These are phyloP conservation scores for Pythium aphanidermatum DNA, from an alignment of 352 stramenopile species.

Conservation along the genomic window DNA sequence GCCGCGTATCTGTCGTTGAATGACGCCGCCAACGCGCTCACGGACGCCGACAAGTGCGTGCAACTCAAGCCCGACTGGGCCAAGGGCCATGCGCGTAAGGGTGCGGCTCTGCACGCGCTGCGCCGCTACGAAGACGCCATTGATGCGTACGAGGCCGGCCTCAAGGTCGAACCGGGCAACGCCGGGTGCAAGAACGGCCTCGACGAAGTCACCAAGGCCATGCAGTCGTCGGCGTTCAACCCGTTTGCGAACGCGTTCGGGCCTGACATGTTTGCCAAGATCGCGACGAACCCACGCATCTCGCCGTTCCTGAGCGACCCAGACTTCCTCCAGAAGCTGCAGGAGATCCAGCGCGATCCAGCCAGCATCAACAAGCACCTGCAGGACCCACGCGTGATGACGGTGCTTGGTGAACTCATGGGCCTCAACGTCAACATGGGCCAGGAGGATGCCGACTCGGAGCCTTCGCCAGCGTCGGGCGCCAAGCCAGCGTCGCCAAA, in stretches of 20 bases:
- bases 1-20: constrained; percentile 96
- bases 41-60: constrained; percentile 97
- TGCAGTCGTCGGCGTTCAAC: constrained; percentile 69
- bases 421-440: constrained; percentile 76
- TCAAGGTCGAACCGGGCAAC: constrained; percentile 92
- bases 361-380: constrained; percentile 74
- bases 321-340: constrained; percentile 78
- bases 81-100: constrained; percentile 98
- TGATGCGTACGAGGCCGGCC: constrained; percentile 75
- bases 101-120: constrained; percentile 95
- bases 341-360: constrained; percentile 73
- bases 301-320: constrained; percentile 89
- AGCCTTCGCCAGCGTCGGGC: constrained; percentile 37
- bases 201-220: constrained; percentile 91
- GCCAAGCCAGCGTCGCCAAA: constrained; percentile 18
- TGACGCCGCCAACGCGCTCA: constrained; percentile 90
- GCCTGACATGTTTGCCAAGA: constrained; percentile 93
- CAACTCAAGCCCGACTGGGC: constrained; percentile 92
- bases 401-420: constrained; percentile 82
- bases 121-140: constrained; percentile 81
- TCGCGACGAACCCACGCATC: constrained; percentile 87
- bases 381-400: constrained; percentile 82
- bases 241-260: constrained; percentile 90
- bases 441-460: constrained; percentile 40
- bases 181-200: constrained; percentile 90